Base-by-base conservation (phyloP, 2,329 filamentous ascomycete genomes). In the Paraphaeosphaeria sporulosa region DNA sequence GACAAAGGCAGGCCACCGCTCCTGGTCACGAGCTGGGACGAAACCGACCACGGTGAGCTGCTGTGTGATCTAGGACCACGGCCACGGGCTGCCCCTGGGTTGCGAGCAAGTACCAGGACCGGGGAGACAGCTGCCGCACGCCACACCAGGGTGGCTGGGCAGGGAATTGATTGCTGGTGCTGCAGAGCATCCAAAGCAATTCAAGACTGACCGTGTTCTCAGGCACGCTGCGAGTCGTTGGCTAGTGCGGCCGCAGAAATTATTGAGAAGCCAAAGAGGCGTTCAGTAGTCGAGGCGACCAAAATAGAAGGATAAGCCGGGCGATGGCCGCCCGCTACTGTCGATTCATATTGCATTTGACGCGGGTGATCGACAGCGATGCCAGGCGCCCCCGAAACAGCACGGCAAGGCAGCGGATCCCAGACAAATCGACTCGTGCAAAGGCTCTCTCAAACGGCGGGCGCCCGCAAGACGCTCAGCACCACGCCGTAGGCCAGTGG, bases 81-180 rank as follows among this genome's bases (percentile, higher is more conserved):
- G 62, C 60, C 64, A 63, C 64, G 73, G 73, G 63, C 59, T 60
- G 53, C 57, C 27, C 55, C 57, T 55, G 57, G 47, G 40, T 62
- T 62, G 70, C 46, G 42, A 60, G 63, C 60, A 53, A 64, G 62
- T 59, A 71, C 67, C 67, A 69, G 68, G 62, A 56, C 65, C 69
- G 68, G 71, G 61, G 64, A 67, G 68, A 72, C 68, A 70, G 69
- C 66, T 74, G 71, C 72, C 66, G 72, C 69, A 70, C 55, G 65
- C 68, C 69, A 61, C 72, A 75, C 71, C 73, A 64, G 71, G 69
- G 66, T 73, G 74, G 74, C 71, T 71, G 70, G 61, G 36, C 58
- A 55, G 53, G 59, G 54, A 34, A 62, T 56, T 44, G 60, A 65
- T 60, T 61, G 51, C 63, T 60, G 34, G 51, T 46, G 67, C 63